Evolutionary conservation across 495 filamentous ascomycete genomes (phyloP), one percentile per base, ranked within the genome.

Genomic region (Rostrohypoxylon terebratum): DNA sequence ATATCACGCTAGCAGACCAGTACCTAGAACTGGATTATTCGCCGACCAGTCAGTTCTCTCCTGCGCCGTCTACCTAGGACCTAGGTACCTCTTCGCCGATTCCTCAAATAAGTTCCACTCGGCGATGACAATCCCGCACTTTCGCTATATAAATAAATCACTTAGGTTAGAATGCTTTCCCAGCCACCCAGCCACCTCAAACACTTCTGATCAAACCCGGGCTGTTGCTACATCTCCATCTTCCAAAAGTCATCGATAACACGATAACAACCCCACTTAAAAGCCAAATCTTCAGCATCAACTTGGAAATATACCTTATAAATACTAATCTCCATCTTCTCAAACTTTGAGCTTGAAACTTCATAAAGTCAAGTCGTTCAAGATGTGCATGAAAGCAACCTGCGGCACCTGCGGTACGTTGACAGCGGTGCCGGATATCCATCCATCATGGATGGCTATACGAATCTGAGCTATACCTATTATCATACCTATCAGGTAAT

Each of bases 401-500:
- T 79, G 77, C 36, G 20, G 45, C 55, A 42, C 71, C n/a, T 79
- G 77, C 57, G 50, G 76, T 79, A 74, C 36, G 76, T 72, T 10
- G 20, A 13, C 4, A 47, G 16, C 11, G n/a, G 6, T 4, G 4
- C 2, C 42, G 23, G 21, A 59, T 44, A 28, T 28, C 28, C 28
- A 28, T 28, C 28, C 28, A 28, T 28, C 28, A 28, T 28, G 28
- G 28, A 28, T 28, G 28, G 28, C 4, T 53, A 40, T 3, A 61
- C 13, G 14, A 13, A 44, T 53, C 40, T 6, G 14, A 20, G 21
- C 2, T 10, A 18, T n/a, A 2, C 55, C 50, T 55, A 44, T 48
- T 36, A 25, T 59, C 61, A 6, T 25, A 18, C 42, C 54, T 25
- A 16, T 25, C 59, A 93, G 91, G 86, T 60, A 90, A 28, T 28